phyloP scores from a whole-genome alignment of 176 grass and related monocot genomes.

The Aegilops tauschii region DNA sequence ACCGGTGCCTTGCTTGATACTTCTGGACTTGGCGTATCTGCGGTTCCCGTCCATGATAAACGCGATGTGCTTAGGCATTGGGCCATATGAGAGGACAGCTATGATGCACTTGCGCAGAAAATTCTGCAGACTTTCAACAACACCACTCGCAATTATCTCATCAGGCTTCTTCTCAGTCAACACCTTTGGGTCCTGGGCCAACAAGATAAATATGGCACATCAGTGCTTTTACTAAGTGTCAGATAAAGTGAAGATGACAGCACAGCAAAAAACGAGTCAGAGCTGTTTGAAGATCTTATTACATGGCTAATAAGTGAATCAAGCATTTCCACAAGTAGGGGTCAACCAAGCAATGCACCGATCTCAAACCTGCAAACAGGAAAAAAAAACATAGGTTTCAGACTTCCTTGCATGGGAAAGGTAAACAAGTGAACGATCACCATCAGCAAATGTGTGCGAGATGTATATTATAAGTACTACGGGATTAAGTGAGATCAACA shows the following conservation, averaged over 20 bases:
- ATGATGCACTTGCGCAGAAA: slow-evolving; percentile 61
- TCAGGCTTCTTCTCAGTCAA: slow-evolving; percentile 31
- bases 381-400: neutral
- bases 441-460: neutral
- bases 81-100: slow-evolving; percentile 61
- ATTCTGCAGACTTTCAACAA: slow-evolving; percentile 27
- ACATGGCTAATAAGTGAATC: slow-evolving; percentile 13
- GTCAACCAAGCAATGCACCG: neutral
- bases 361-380: slow-evolving; percentile 11
- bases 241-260: neutral
- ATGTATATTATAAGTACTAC: neutral
- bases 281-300: neutral
- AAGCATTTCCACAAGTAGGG: slow-evolving; percentile 10
- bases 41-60: slow-evolving; percentile 96
- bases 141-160: slow-evolving; percentile 13
- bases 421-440: neutral
- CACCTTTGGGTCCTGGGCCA: slow-evolving; percentile 30
- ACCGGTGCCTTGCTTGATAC: slow-evolving; percentile 45
- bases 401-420: neutral
- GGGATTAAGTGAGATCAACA: neutral
- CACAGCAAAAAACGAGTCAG: neutral
- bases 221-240: neutral
- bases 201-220: neutral
- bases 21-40: slow-evolving; percentile 68
- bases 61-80: slow-evolving; percentile 68